phyloP scores from a whole-genome alignment of 2,329 filamentous ascomycete species.

The Chaetomiaceae sp. region DNA sequence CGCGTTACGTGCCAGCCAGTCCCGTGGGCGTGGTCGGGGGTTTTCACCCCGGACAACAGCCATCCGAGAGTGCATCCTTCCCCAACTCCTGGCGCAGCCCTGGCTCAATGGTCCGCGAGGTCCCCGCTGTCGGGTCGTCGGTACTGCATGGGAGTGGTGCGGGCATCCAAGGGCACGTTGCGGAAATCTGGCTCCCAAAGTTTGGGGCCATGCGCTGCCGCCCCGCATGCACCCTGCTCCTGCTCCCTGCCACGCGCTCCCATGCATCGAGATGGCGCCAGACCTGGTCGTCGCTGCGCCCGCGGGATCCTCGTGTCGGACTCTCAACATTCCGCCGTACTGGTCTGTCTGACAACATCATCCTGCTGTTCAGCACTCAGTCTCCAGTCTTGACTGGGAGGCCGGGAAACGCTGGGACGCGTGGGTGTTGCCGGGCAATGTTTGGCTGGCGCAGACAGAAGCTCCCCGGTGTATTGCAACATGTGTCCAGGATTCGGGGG shows the following conservation, averaged over 20 bases:
- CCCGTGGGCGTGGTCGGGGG: background rate
- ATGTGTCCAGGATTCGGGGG: no score
- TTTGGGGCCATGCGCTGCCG: background rate
- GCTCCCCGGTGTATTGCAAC: no score
- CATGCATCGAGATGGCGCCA: constrained; percentile 1
- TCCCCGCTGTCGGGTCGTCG: constrained; percentile 15
- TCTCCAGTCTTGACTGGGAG: no score
- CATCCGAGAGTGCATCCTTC: no score
- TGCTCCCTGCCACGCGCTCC: constrained; percentile 14
- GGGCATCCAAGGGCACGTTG: constrained; percentile 13
- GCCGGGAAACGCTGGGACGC: background rate
- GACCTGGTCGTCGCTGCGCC: no score
- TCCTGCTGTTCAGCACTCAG: background rate
- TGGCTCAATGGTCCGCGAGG: background rate
- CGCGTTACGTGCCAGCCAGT: background rate
- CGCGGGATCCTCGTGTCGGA: background rate
- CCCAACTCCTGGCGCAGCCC: constrained; percentile 1
- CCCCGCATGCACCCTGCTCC: background rate
- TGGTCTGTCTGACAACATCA: no score
- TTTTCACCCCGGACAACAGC: background rate
- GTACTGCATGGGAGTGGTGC: constrained; percentile 14
- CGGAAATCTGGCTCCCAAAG: constrained; percentile 8
- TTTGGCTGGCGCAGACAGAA: background rate
- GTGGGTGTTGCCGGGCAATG: background rate
- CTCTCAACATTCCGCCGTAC: background rate